These are phyloP conservation scores for Suillus hirtellus DNA, from an alignment of 768 basidiomycete genomes.

Conservation along the genomic window DNA sequence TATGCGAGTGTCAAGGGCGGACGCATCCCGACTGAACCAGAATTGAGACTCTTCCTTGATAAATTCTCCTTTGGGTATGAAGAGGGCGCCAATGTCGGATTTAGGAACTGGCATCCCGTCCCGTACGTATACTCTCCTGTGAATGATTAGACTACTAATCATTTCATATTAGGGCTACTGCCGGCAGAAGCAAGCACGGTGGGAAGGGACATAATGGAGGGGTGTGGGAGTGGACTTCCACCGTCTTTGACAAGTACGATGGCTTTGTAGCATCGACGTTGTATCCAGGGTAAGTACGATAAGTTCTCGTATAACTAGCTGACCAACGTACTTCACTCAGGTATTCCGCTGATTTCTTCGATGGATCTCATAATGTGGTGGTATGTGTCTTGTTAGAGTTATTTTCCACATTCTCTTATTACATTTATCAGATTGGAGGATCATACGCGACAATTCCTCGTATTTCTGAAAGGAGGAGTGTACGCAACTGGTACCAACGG, in stretches of 20 bases:
- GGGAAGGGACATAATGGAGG: constrained; percentile 87
- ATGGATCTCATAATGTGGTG: constrained; percentile 82
- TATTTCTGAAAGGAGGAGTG: constrained; percentile 68
- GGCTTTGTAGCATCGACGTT: constrained; percentile 75
- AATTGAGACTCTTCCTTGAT: constrained; percentile 78
- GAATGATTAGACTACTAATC: background rate
- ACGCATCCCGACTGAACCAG: constrained; percentile 87
- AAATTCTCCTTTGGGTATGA: constrained; percentile 73
- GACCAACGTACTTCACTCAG: constrained; percentile 33
- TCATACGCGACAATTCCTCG: constrained; percentile 86
- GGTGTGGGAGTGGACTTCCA: constrained; percentile 98
- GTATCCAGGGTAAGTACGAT: constrained; percentile 75
- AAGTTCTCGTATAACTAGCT: background rate
- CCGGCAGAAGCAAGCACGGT: constrained; percentile 49
- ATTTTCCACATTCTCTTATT: background rate
- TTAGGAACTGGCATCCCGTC: constrained; percentile 91
- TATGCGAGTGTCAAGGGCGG: constrained; percentile 91
- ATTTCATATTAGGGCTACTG: constrained; percentile 55
- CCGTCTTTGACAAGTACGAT: constrained; percentile 65
- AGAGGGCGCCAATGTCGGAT: constrained; percentile 80
- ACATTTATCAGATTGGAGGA: constrained; percentile 70
- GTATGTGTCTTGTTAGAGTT: constrained; percentile 47
- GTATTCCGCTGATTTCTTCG: constrained; percentile 90
- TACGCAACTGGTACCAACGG: constrained; percentile 91
- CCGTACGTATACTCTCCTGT: constrained; percentile 57